Evolutionary conservation across 306 rosid genomes (phyloP), one percentile per base, ranked within the genome.

Genomic region (Astragalus membranaceus): DNA sequence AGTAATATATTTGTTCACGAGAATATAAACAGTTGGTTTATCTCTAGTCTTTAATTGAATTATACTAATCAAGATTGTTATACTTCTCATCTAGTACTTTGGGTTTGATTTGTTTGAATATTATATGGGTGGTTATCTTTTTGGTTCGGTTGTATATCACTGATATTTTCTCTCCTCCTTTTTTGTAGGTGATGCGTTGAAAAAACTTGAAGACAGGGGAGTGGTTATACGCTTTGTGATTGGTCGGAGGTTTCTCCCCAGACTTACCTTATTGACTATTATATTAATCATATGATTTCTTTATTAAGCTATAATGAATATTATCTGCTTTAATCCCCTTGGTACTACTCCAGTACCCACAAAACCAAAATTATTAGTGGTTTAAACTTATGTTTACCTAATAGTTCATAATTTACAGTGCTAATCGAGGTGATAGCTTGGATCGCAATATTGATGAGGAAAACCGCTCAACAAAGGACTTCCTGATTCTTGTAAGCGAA

Each of bases 391-490:
- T 77, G 58, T 65, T 50, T 60, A 72, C 69, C 17, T 37, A 37
- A 67, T 64, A 8, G 64, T 70, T 60, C 77, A 69, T 63, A 49
- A 67, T 64, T 89, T 80, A 77, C 92, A 91, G 99, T 67, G 72
- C 99, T 44, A 91, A 95, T 75, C 86, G 86, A 67, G 99, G 97
- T 29, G 99, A 95, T 85, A 95, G 95, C 91, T 89, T 95, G 82
- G 97, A 95, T 82, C 96, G 91, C 71, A 86, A 86, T 79, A 87
- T 95, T 75, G 88, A 91, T 61, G 77, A 83, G 83, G 97, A 95
- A 87, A 85, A 84, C 58, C 85, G 64, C 53, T 62, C 80, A 8
- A 85, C 97, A 55, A 92, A 86, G 80, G 99, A 95, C 82, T 95
- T 95, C 82, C 68, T 91, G 77, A 87, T 95, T 79, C 95, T 95